A percentile compares a stretch with the other conserved stretches of the same genome.
phyloP scores from a whole-genome alignment of 352 stramenopile species.

The Phytophthora multivora region DNA sequence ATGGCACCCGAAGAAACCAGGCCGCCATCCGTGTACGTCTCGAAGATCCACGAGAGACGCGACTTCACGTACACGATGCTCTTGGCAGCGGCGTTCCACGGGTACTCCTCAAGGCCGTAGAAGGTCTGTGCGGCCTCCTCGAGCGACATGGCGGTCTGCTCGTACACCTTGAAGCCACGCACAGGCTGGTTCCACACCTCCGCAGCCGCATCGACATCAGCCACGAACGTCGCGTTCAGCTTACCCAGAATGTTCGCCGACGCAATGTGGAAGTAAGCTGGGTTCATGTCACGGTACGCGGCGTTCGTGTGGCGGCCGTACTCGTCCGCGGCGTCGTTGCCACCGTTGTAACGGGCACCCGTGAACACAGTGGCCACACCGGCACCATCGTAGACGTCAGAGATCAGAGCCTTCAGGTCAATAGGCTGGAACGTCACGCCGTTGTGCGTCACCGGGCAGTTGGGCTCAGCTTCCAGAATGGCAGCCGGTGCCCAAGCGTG shows the following conservation, averaged over 20 bases:
- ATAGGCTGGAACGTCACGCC: slow-evolving; percentile 47
- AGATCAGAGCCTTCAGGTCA: slow-evolving; percentile 48
- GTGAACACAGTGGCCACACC: slow-evolving; percentile 42
- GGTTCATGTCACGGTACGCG: slow-evolving; percentile 47
- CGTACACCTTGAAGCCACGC: slow-evolving; percentile 47
- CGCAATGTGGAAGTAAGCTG: slow-evolving; percentile 53
- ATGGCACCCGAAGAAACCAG: slow-evolving; percentile 30
- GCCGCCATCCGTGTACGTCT: slow-evolving; percentile 39
- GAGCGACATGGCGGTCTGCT: slow-evolving; percentile 38
- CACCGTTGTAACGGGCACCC: slow-evolving; percentile 37
- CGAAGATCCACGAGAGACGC: slow-evolving; percentile 47
- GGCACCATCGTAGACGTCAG: slow-evolving; percentile 41
- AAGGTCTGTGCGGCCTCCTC: slow-evolving; percentile 35
- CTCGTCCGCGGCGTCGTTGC: slow-evolving; percentile 29
- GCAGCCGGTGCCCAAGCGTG: slow-evolving; percentile 45
- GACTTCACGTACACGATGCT: slow-evolving; percentile 49
- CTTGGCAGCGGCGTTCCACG: slow-evolving; percentile 49
- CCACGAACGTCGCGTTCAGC: slow-evolving; percentile 46
- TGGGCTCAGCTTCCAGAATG: slow-evolving; percentile 44
- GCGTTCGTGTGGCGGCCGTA: slow-evolving; percentile 48
- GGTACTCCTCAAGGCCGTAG: slow-evolving; percentile 45
- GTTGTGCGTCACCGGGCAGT: slow-evolving; percentile 42
- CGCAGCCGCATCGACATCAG: slow-evolving; percentile 34
- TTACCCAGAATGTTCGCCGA: slow-evolving; percentile 47
- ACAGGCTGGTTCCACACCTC: slow-evolving; percentile 72